Conservation (phyloP, 345 rosid species). For the Euphorbia tirucalli region DNA sequence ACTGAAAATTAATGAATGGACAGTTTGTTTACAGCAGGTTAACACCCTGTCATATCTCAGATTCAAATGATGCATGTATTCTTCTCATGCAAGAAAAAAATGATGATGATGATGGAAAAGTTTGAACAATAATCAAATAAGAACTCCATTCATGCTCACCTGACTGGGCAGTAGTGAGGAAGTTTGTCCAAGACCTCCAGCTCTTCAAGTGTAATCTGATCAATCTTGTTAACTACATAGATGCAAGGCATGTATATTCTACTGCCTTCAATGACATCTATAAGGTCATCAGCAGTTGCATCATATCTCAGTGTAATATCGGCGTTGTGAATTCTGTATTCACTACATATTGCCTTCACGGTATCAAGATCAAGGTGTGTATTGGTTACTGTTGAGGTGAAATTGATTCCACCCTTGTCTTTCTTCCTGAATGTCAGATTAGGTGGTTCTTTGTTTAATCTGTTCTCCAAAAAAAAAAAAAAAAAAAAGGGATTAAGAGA, state of each 20-base stretch:
- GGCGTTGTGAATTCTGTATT: constrained; percentile 93
- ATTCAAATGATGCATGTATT: neutral
- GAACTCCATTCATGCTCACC: constrained; percentile 36
- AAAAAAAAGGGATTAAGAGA: constrained; percentile 3
- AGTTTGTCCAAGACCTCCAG: constrained; percentile 93
- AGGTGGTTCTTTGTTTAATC: constrained; percentile 98
- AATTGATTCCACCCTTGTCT: constrained; percentile 95
- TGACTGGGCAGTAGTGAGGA: constrained; percentile 98
- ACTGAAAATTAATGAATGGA: neutral
- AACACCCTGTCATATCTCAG: neutral
- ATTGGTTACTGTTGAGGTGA: constrained; percentile 76
- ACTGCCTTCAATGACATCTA: constrained; percentile 97
- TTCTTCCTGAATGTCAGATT: constrained; percentile 96
- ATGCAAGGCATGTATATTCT: constrained; percentile 98
- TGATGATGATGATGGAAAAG: neutral
- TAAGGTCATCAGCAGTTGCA: constrained; percentile 99
- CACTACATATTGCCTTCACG: constrained; percentile 95
- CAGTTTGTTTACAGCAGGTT: neutral
- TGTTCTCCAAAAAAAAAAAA: constrained; percentile 30
- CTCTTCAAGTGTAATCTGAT: constrained; percentile 93
- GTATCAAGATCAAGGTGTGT: constrained; percentile 94
- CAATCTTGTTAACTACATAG: constrained; percentile 91
- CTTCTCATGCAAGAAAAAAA: neutral
- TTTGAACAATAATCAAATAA: neutral
- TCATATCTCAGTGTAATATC: constrained; percentile 90